phyloP scores from a whole-genome alignment of 2,329 filamentous ascomycete species.

The Cadophora malorum region DNA sequence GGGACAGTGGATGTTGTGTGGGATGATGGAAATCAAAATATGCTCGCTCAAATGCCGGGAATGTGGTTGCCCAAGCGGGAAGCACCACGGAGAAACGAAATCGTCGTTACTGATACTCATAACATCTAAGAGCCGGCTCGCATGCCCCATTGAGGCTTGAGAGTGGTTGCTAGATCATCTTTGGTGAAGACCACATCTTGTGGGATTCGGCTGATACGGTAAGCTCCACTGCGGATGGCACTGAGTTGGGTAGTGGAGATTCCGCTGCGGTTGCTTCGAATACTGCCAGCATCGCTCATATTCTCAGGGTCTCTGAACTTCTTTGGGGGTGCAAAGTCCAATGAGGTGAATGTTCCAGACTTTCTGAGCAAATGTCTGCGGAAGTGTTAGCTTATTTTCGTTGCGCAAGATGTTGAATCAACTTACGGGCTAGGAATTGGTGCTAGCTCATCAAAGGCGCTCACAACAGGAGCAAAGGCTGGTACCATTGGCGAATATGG shows the following conservation, averaged over 20 bases:
- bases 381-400: conserved; percentile 40
- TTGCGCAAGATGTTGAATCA: neutral
- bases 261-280: conserved; percentile 67
- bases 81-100: conserved; percentile 32
- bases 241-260: conserved; percentile 64
- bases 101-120: conserved; percentile 33
- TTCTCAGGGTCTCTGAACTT: conserved; percentile 69
- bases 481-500: conserved; percentile 79
- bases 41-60: conserved; percentile 44
- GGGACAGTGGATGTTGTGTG: conserved; percentile 24
- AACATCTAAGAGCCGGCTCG: conserved; percentile 37
- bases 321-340: conserved; percentile 82
- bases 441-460: conserved; percentile 85
- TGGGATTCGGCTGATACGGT: conserved; percentile 72
- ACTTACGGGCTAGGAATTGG: conserved; percentile 91
- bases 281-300: conserved; percentile 71
- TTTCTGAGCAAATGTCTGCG: conserved; percentile 74
- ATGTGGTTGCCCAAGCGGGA: conserved; percentile 30
- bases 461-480: conserved; percentile 78
- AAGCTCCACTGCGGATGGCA: conserved; percentile 71
- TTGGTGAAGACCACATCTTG: conserved; percentile 68
- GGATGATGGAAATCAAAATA: conserved; percentile 33
- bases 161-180: conserved; percentile 60
- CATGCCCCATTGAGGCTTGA: conserved; percentile 50
- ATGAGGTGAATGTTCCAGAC: conserved; percentile 76